Base-by-base conservation (phyloP, 352 stramenopile genomes). In the Peronospora destructor region DNA sequence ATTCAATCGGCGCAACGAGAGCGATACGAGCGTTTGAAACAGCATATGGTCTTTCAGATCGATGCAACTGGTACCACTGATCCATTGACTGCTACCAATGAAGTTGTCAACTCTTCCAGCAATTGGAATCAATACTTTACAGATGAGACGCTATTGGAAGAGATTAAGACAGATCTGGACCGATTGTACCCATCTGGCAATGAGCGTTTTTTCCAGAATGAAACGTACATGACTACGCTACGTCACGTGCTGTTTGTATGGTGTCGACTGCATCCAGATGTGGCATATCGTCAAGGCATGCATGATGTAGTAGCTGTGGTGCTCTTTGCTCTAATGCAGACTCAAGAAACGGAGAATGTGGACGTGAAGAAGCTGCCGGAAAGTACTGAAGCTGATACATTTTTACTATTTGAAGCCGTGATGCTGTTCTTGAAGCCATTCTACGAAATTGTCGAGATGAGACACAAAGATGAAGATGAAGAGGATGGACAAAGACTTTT, bases 271-370 rank as follows among this genome's bases (percentile, higher is more conserved):
- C 75, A 92, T 41, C 69, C 82, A 5, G 75, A 87, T 21, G 72
- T 92, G 40, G 80, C 77, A n/a, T 92, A 92, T 34, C 75, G 81
- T 17, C 81, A 92, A 54, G 81, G 81, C 7, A 92, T 92, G 81
- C 81, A 92, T 48, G 81, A 92, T 42, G 76, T 92, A 40, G 76
- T 71, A 2, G 78, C 78, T 0, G 78, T 92, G 7, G 73, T 92
- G 21, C 70, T 92, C 19, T 92, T 83, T 38, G 71, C 81, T 6
- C 84, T 88, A 21, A 32, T 65, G 29, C 23, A 65, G n/a, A 9
- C n/a, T 35, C 10, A 23, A 28, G 21, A 54, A 13, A 29, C 45
- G 23, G 44, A 78, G 6, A 42, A 64, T 42, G 21, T 5, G 33
- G 37, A 48, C 28, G 42, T 33, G 17, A 29, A 40, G 13, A 44